Base-by-base conservation (phyloP, 768 basidiomycete species). In the Dictyophora rubrovolvata region DNA sequence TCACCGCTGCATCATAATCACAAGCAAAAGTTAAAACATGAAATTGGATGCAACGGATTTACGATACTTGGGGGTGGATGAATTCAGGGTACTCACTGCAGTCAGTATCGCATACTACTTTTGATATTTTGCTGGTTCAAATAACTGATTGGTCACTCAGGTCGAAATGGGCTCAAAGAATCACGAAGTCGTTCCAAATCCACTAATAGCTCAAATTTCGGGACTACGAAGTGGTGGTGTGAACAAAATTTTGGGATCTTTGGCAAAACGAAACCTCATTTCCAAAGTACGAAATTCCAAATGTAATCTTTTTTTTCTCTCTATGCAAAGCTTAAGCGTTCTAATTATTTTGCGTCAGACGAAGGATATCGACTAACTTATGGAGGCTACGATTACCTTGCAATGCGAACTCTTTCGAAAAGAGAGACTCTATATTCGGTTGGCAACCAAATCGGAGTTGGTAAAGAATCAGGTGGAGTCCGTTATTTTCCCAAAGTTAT, bases 81-180 rank as follows among this genome's bases (percentile, higher is more conserved):
- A 97, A 67, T 99, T 97, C 72, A 75, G 94, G 56, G 93, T 96
- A n/a, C 76, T 99, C 22, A 90, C 90, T n/a, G 91, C 95, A 53
- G 94, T 95, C 28, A 28, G 28, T 28, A 28, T 67, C 54, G 75
- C 66, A 36, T 28, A n/a, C 22, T 14, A 10, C 14, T 42, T 20
- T 9, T 47, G 56, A 12, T 22, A 49, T 42, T 17, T 48, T 33
- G 21, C 48, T 37, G 8, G 36, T 2, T n/a, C 7, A 50, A 46
- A 18, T 28, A 35, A 17, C 57, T 54, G 18, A 23, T 37, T 5
- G 16, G 34, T 22, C 2, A n/a, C 46, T 55, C 65, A 97, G 94
- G 90, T 90, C 36, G 96, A 99, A 75, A 92, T 95, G 79, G 96
- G 95, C 18, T 93, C 90, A 4, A 96, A 96, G 76, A 98, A 98